These are phyloP conservation scores for Musa acuminata DNA, from an alignment of 176 grass and related monocot species.

Conservation along the genomic window DNA sequence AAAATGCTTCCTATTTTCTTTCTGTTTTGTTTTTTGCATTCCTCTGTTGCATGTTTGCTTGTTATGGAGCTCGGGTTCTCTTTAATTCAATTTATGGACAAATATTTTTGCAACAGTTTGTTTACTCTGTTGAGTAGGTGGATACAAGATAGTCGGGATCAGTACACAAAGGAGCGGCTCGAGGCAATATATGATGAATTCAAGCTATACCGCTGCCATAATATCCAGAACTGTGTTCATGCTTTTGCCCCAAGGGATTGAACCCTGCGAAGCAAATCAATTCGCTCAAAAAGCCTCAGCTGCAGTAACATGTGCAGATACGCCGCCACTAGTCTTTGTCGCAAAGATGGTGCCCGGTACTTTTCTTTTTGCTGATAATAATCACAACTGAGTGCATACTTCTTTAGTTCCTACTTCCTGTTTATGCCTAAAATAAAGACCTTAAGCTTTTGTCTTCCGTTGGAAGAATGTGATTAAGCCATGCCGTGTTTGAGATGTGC, in stretches of 20 bases:
- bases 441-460: no score
- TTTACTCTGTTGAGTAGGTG: constrained; percentile 35
- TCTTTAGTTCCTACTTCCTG: no score
- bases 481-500: no score
- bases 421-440: no score
- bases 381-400: no score
- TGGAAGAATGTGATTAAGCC: no score
- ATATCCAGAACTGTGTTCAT: constrained; percentile 84
- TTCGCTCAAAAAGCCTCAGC: constrained; percentile 79
- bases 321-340: no score
- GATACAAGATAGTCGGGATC: constrained; percentile 93
- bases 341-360: no score
- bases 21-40: neutral
- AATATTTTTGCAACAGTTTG: neutral
- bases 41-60: no score
- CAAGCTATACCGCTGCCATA: constrained; percentile 89
- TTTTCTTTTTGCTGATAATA: no score
- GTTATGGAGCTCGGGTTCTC: no score
- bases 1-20: neutral
- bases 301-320: neutral
- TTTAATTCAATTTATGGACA: neutral
- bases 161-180: constrained; percentile 81
- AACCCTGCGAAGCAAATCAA: constrained; percentile 82
- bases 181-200: constrained; percentile 82
- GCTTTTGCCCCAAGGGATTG: constrained; percentile 85